phyloP scores from a whole-genome alignment of 148 eudicot genomes.

The Amaranthus cruentus region DNA sequence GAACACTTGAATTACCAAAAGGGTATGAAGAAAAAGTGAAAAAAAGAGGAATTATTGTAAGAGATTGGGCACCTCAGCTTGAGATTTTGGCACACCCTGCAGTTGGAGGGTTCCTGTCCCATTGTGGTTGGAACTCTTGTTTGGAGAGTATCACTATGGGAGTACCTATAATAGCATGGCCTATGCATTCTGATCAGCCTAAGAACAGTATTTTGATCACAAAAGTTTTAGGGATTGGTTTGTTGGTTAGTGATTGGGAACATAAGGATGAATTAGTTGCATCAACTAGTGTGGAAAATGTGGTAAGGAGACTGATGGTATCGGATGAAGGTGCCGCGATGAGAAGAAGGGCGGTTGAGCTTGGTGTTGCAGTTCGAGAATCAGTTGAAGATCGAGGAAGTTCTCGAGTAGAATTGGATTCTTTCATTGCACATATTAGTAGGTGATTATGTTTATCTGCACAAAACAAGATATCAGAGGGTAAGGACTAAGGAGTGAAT shows the following conservation, averaged over 20 bases:
- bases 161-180: slow-evolving; percentile 54
- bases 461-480: no score
- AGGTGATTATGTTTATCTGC: neutral
- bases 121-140: slow-evolving; percentile 67
- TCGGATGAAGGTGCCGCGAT: slow-evolving; percentile 41
- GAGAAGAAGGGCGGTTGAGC: slow-evolving; percentile 28
- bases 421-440: slow-evolving; percentile 31
- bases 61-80: slow-evolving; percentile 64
- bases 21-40: slow-evolving; percentile 55
- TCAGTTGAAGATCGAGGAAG: slow-evolving; percentile 38
- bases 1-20: slow-evolving; percentile 33
- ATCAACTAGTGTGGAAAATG: slow-evolving; percentile 19
- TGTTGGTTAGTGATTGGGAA: slow-evolving; percentile 40
- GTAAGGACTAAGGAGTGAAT: no score
- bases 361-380: slow-evolving; percentile 22
- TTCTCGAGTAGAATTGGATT: slow-evolving; percentile 36
- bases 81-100: slow-evolving; percentile 52
- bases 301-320: slow-evolving; percentile 39
- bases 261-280: slow-evolving; percentile 22
- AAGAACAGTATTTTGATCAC: slow-evolving; percentile 35
- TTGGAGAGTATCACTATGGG: slow-evolving; percentile 51
- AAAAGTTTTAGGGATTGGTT: slow-evolving; percentile 30
- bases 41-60: slow-evolving; percentile 39
- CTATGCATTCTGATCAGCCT: slow-evolving; percentile 71
- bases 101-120: slow-evolving; percentile 48